These are phyloP conservation scores for Paralagenidium karlingii DNA, from an alignment of 352 stramenopile species.

Conservation along the genomic window DNA sequence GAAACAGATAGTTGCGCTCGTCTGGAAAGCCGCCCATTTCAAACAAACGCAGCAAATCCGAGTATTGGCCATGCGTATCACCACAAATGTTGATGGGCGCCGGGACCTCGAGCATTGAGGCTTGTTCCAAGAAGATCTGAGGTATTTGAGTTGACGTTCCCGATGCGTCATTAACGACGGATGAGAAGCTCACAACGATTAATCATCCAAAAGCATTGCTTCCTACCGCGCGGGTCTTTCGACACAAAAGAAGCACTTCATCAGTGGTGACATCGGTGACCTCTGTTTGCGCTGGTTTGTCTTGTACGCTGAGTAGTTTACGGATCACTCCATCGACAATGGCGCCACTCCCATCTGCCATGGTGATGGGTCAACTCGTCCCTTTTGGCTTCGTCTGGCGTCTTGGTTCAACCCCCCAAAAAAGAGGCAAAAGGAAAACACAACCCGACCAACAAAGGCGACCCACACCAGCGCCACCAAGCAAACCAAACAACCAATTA, in stretches of 20 bases:
- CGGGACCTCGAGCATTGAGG: slow-evolving; percentile 90
- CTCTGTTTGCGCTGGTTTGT: slow-evolving; percentile 64
- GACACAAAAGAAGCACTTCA: slow-evolving; percentile 65
- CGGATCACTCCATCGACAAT: slow-evolving; percentile 61
- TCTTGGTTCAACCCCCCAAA: too few species aligned
- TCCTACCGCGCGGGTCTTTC: slow-evolving; percentile 52
- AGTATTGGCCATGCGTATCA: slow-evolving; percentile 98
- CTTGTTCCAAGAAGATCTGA: slow-evolving; percentile 85
- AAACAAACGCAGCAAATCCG: slow-evolving; percentile 97
- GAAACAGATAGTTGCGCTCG: slow-evolving; percentile 49
- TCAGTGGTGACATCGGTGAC: slow-evolving; percentile 69
- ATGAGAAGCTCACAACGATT: slow-evolving; percentile 3
- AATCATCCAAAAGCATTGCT: slow-evolving; percentile 3
- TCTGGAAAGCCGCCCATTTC: slow-evolving; percentile 86
- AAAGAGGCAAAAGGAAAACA: too few species aligned
- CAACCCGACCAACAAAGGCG: too few species aligned
- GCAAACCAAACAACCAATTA: too few species aligned
- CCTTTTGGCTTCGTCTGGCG: too few species aligned
- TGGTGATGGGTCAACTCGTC: too few species aligned
- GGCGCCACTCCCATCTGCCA: slow-evolving; percentile 37
- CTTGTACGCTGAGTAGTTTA: slow-evolving; percentile 58
- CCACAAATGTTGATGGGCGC: slow-evolving; percentile 95
- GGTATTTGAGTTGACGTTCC: background rate
- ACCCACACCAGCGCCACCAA: too few species aligned
- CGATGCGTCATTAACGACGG: background rate